Base-by-base conservation (phyloP, 2,329 filamentous ascomycete genomes). In the Pezizomycotina sp. region DNA sequence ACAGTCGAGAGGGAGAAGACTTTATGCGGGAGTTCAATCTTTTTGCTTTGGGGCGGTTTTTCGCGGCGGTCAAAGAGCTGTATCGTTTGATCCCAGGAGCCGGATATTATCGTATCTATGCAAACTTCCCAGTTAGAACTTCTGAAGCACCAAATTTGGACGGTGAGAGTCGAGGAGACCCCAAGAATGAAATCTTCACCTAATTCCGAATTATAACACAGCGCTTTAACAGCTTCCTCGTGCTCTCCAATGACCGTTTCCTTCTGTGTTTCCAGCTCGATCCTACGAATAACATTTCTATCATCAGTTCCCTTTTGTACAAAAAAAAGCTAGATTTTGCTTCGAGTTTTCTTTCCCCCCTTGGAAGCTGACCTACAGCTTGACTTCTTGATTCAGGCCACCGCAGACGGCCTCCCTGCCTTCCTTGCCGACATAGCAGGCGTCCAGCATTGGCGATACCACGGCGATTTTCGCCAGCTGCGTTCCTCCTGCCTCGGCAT, bases 61-160 rank as follows among this genome's bases (percentile, higher is more conserved):
- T 60, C 50, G 55, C 55, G 61, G 30, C 75, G 63, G 52, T 77
- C 68, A 62, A 92, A 81, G 39, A 93, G 66, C 56, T 92, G 83
- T 27, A 98, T 66, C 5, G 80, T 92, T 44, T 69, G 74, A 58
- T 98, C 86, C 89, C 89, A 98, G 4, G 84, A 91, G 34, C 80
- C 79, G 36, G 83, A 92, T 48, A 95, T 66, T 39, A 98, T 68
- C 45, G 93, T 64, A 31, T 69, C 70, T 74, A 46, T 6, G 5
- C 27, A 7, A 18, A 29, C 31, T 28, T 13, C n/a, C n/a, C n/a
- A n/a, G n/a, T n/a, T n/a, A n/a, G n/a, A n/a, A n/a, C n/a, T n/a
- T n/a, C n/a, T n/a, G n/a, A n/a, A n/a, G n/a, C n/a, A n/a, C n/a
- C n/a, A n/a, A n/a, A n/a, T n/a, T n/a, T n/a, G n/a, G n/a, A n/a